Conservation (phyloP, 139 green algal genomes). For the Ettlia oleoabundans region DNA sequence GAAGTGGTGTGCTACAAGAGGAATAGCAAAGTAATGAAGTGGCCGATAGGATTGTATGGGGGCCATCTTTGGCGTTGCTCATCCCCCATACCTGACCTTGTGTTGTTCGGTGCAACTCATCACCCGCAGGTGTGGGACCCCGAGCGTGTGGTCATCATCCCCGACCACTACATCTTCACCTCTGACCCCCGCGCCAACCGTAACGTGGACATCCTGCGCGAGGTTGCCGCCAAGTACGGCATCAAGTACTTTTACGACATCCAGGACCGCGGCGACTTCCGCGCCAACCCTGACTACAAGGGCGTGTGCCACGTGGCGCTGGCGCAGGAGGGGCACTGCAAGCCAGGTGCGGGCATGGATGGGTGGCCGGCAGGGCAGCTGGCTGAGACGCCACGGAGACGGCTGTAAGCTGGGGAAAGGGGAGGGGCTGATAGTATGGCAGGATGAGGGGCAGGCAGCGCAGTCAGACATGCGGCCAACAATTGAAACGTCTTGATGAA, state of each 20-base stretch:
- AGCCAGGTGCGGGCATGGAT: slow-evolving; percentile 47
- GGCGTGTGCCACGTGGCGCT: slow-evolving; percentile 95
- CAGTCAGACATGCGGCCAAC: too few species aligned
- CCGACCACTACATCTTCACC: slow-evolving; percentile 99
- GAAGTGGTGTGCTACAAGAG: too few species aligned
- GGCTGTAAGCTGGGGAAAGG: too few species aligned
- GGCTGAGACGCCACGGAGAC: too few species aligned
- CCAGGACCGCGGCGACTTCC: slow-evolving; percentile 87
- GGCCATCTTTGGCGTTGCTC: too few species aligned
- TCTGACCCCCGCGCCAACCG: slow-evolving; percentile 90
- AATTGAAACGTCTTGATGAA: too few species aligned
- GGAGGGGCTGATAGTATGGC: too few species aligned
- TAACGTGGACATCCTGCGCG: slow-evolving; percentile 91
- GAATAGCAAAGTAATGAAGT: too few species aligned
- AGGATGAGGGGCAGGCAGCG: too few species aligned
- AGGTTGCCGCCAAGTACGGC: slow-evolving; percentile 74
- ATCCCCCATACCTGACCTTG: neutral
- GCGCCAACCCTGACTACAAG: slow-evolving; percentile 98
- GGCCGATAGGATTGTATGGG: too few species aligned
- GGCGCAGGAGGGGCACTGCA: slow-evolving; percentile 90
- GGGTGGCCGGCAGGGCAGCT: neutral
- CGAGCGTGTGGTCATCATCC: slow-evolving; percentile 93
- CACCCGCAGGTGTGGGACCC: slow-evolving; percentile 86
- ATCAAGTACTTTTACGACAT: slow-evolving; percentile 99
- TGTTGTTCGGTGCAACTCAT: neutral